phyloP scores from a whole-genome alignment of 768 basidiomycete species.

The Asterophora parasitica region DNA sequence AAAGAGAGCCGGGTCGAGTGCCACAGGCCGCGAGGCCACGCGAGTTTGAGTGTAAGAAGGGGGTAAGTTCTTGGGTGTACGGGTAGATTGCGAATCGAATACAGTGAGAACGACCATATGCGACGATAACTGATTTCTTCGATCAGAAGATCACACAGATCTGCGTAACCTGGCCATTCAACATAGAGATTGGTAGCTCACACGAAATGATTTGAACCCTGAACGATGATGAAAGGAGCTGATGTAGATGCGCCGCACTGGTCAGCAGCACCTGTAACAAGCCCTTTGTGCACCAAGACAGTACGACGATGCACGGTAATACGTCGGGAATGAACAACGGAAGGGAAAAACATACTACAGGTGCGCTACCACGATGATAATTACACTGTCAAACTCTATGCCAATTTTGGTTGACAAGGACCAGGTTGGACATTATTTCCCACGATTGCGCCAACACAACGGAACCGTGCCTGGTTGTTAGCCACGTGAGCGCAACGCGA shows the following conservation, averaged over 20 bases:
- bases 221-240: constrained; percentile 2
- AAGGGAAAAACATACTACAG: constrained; percentile 17
- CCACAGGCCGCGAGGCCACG: constrained; percentile 37
- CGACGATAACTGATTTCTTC: constrained; percentile 28
- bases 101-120: constrained; percentile 26
- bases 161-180: constrained; percentile 9
- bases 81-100: constrained; percentile 25
- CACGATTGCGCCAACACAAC: constrained; percentile 25
- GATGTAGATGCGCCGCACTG: background rate
- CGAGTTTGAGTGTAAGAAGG: constrained; percentile 38
- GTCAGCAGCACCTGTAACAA: background rate
- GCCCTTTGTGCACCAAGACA: background rate
- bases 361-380: constrained; percentile 10
- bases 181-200: constrained; percentile 3
- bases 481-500: constrained; percentile 22
- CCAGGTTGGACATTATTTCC: constrained; percentile 15
- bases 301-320: constrained; percentile 14
- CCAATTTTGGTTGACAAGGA: constrained; percentile 17
- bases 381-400: constrained; percentile 18
- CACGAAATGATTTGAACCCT: constrained; percentile 8
- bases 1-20: constrained; percentile 18
- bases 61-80: constrained; percentile 35
- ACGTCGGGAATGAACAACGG: constrained; percentile 17
- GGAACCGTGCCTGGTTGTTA: constrained; percentile 28
- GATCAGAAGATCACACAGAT: constrained; percentile 32